Evolutionary conservation across 371 early-diverging fungal genomes (phyloP), one percentile per base, ranked within the genome.

Genomic region (Lichtheimia hyalospora): DNA sequence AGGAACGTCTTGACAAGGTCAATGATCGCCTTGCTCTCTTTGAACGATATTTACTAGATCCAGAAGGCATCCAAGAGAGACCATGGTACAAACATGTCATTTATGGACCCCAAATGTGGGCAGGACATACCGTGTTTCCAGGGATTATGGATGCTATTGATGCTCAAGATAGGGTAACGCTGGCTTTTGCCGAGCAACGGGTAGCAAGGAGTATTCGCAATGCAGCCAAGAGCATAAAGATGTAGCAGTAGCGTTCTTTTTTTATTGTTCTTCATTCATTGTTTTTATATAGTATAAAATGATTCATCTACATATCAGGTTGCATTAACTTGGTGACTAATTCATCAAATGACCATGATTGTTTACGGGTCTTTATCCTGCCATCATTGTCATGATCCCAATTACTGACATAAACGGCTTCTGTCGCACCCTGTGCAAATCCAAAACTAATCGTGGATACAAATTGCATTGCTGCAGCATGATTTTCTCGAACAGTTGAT

Each of bases 61-160:
- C 76, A 1, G 73, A 82, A 48, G 88, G 89, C 25, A 77, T 86
- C 8, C 68, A 70, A 3, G 77, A 79, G 1, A 81, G 87, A 24
- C 63, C 72, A 20, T 89, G 88, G 87, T 87, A 77, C 63, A 83
- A 84, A 49, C 89, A 88, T 52, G 74, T 81, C 3, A 64, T 89
- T 2, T 77, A 81, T 52, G 80, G 84, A 0, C 88, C 89, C 6
- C 81, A 82, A 3, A 61, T 78, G 6, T 84, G 84, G 83, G 67
- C 76, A 4, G 85, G 81, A 15, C 81, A 86, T 39, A 70, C 74
- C 8, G 60, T 73, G 8, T 83, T 85, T 57, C 84, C 87, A 6
- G 75, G 75, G 2, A 74, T 85, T 51, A 63, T 70, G 2, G 87
- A 85, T 50, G 81, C 82, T 8, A 49, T 76, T 5, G 83, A 81